Base-by-base conservation (phyloP, 1,284 basidiomycete genomes). In the Caloboletus firmus region DNA sequence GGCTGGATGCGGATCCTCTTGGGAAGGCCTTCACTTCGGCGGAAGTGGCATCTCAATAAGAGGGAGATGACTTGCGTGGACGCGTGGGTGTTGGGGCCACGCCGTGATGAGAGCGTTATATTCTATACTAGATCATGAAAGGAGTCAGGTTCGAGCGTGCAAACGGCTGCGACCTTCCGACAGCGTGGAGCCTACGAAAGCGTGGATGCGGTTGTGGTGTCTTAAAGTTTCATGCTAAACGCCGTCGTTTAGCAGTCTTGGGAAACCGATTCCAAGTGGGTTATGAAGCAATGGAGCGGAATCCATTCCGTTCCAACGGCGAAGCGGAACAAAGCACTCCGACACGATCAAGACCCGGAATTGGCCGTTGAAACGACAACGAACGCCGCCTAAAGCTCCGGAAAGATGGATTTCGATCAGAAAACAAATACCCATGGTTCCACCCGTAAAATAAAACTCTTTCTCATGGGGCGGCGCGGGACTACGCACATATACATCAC, bases 101-200 rank as follows among this genome's bases (percentile, higher is more conserved):
- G 35, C 37, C 45, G 17, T 40, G 17, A 45, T 31, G 17, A 31
- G 22, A 30, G 41, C n/a, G 34, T 59, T 42, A 46, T 22, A 48
- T 61, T 34, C 36, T 22, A 60, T 51, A 51, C 37, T 34, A 42
- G 34, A 49, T 18, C n/a, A 67, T 66, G 49, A 68, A 66, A 52
- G 47, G 49, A 56, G 54, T 40, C 61, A 61, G 55, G 56, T 42
- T 55, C 24, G 42, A 53, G 58, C 56, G 40, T 67, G 58, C 54
- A 59, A 44, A 42, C 55, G 49, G 62, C 43, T 58, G 60, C 47
- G 45, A 61, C 52, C 49, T 56, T 66, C 46, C 47, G 51, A 43
- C 30, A 8, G 39, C 40, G 35, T 50, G 51, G 43, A 46, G 37
- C 18, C 35, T 47, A 39, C 32, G 52, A 45, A 43, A 44, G 46